Base-by-base conservation (phyloP, 108 stramenopile species). In the Fistulifera pelliculosa region DNA sequence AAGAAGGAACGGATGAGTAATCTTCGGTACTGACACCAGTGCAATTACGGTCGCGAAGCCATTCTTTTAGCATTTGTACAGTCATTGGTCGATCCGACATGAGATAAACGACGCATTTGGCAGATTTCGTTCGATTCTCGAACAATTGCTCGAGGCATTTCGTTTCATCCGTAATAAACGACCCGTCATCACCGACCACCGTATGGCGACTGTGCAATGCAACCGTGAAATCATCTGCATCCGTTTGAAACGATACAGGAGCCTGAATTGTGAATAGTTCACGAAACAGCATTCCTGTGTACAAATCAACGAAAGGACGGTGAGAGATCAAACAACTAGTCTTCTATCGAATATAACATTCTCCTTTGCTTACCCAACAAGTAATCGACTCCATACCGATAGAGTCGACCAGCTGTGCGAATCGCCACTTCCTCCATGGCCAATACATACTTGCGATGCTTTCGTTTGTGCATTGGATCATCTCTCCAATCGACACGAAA, bases 171-270 rank as follows among this genome's bases (percentile, higher is more conserved):
- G 60, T 31, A 16, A 74, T 49, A 64, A 61, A 52, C 60, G 81
- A 56, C 62, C 77, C 61, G 68, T 78, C 69, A 38, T 79, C 54
- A 56, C 65, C 58, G 50, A 61, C 58, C 42, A 74, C 64, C 22
- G 45, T 40, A 62, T 69, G 68, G 4, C 68, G 61, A 43, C 61
- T 62, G 0, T 69, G 68, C 26, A 69, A 22, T 5, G 61, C 68
- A 19, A 69, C 23, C 14, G 56, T 21, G 22, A 54, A 16, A 28
- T 21, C 38, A 14, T 54, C 44, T 17, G 16, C 44, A 5, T 45
- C 11, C 44, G 16, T 45, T 6, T 45, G 31, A 35, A 35, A 35
- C 8, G 31, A 35, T 6, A 35, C 31, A 6, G 31, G 8, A 8
- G 31, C 8, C 8, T 35, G 31, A 6, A 35, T 35, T 35, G 31